These are phyloP conservation scores for Rhodotorula sp. DNA, from an alignment of 1,284 basidiomycete genomes.

Conservation along the genomic window DNA sequence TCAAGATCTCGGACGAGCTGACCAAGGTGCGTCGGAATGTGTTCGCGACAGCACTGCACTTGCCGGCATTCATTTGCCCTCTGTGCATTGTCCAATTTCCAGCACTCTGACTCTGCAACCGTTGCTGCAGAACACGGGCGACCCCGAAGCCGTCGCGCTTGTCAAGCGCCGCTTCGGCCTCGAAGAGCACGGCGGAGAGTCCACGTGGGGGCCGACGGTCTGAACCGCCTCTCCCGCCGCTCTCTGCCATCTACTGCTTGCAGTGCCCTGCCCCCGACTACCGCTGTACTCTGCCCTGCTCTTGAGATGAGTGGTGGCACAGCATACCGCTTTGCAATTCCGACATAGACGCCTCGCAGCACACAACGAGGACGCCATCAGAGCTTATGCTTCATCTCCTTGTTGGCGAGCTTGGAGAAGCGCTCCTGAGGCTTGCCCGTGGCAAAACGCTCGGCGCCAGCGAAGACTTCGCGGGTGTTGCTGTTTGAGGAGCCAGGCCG, in stretches of 20 bases:
- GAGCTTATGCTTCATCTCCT: conserved; percentile 38
- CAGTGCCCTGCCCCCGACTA: neutral
- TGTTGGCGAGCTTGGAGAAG: conserved; percentile 33
- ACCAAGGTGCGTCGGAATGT: conserved; percentile 64
- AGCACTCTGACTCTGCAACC: neutral
- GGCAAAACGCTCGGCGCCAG: conserved; percentile 33
- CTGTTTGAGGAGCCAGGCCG: neutral
- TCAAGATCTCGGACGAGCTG: conserved; percentile 89
- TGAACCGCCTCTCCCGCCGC: neutral
- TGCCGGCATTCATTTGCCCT: too few species aligned
- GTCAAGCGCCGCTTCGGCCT: conserved; percentile 48
- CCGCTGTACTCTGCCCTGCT: neutral
- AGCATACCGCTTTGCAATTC: neutral
- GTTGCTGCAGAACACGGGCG: conserved; percentile 49
- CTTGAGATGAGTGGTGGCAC: too few species aligned
- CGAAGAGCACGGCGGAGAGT: conserved; percentile 8
- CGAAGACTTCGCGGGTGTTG: conserved; percentile 39
- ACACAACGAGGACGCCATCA: neutral
- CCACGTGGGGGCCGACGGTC: conserved; percentile 17
- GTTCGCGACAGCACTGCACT: neutral
- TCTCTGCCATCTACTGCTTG: neutral
- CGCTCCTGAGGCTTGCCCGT: conserved; percentile 32
- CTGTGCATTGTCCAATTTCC: neutral
- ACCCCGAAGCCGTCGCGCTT: conserved; percentile 46
- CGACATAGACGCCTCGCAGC: neutral